Base-by-base conservation (phyloP, 768 basidiomycete species). In the Leccinellum luteum region DNA sequence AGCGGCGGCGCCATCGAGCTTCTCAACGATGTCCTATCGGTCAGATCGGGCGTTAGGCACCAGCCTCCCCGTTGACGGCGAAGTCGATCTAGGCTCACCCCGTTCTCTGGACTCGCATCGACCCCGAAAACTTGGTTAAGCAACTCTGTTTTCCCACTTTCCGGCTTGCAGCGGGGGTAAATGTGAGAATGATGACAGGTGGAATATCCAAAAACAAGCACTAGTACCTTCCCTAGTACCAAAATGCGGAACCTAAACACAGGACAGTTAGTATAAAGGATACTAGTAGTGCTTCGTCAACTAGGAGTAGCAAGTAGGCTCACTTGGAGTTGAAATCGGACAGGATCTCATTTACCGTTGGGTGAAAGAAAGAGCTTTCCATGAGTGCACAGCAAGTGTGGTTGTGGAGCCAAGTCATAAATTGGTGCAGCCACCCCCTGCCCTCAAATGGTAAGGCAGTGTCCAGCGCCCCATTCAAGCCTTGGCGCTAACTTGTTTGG, bases 161-260 rank as follows among this genome's bases (percentile, higher is more conserved):
- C 55, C 13, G 55, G 10, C 55, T 56, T 56, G 27, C 35, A 8
- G 25, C 5, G 6, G 23, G 6, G 23, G 35, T 38, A 45, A 23
- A 28, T 10, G 31, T 56, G 30, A 44, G 55, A 32, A 21, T 27
- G 34, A 54, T n/a, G 45, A 23, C 43, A 31, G 13, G 21, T n/a
- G 31, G 23, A 56, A 34, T 13, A 15, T 31, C 9, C 14, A 5
- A 10, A n/a, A 56, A 35, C 6, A 34, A 21, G 13, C 38, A 13
- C 48, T 50, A n/a, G 35, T n/a, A 56, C 55, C 55, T 56, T 56
- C 31, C 55, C 49, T 19, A 56, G 31, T 30, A 56, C 49, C n/a
- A 56, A 21, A 6, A 56, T 43, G 48, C 55, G 55, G 17, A 56
- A 45, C 31, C 55, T 56, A 32, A 38, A 17, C 25, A 17, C 25